Percentiles rank a stretch among this genome's conserved stretches.
These are phyloP conservation scores for Colletotrichum tropicale DNA, from an alignment of 2,329 filamentous ascomycete species.

Conservation along the genomic window DNA sequence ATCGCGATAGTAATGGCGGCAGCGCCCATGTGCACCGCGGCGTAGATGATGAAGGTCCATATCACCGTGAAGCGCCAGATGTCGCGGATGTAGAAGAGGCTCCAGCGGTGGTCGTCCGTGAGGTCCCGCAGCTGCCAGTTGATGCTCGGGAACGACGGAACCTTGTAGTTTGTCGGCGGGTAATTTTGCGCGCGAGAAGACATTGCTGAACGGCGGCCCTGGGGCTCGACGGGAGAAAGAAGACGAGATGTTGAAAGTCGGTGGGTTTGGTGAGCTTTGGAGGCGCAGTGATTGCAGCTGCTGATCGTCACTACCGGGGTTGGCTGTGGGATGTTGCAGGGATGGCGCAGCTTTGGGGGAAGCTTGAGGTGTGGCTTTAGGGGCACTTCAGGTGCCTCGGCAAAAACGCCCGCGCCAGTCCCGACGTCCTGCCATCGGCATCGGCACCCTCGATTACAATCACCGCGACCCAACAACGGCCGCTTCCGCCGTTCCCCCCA, in stretches of 20 bases:
- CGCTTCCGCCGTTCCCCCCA: background rate
- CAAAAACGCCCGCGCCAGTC: constrained; percentile 19
- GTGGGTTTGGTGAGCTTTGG: constrained; percentile 2
- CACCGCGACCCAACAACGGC: background rate
- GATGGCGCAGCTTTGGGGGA: constrained; percentile 6
- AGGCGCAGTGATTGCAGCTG: background rate
- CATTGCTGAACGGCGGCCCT: background rate
- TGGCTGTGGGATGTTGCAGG: constrained; percentile 5
- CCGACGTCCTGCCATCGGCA: constrained; percentile 10
- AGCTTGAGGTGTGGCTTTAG: constrained; percentile 15
- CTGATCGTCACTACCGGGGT: constrained; percentile 5
- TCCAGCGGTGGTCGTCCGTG: constrained; percentile 47
- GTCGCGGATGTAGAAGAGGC: constrained; percentile 76
- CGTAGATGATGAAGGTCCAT: constrained; percentile 85
- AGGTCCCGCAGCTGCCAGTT: constrained; percentile 69
- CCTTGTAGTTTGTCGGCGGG: constrained; percentile 60
- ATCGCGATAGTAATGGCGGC: constrained; percentile 74
- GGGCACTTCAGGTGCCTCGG: constrained; percentile 29
- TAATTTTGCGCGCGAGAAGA: constrained; percentile 23
- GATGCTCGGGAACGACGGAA: constrained; percentile 80
- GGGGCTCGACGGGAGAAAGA: background rate
- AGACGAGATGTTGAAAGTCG: background rate
- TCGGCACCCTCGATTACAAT: background rate
- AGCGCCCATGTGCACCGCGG: constrained; percentile 74
- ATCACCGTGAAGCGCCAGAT: constrained; percentile 87